Percentiles rank a stretch among this genome's conserved stretches.
These are phyloP conservation scores for Thalassiosira mediterranea DNA, from an alignment of 352 stramenopile genomes.

Conservation along the genomic window DNA sequence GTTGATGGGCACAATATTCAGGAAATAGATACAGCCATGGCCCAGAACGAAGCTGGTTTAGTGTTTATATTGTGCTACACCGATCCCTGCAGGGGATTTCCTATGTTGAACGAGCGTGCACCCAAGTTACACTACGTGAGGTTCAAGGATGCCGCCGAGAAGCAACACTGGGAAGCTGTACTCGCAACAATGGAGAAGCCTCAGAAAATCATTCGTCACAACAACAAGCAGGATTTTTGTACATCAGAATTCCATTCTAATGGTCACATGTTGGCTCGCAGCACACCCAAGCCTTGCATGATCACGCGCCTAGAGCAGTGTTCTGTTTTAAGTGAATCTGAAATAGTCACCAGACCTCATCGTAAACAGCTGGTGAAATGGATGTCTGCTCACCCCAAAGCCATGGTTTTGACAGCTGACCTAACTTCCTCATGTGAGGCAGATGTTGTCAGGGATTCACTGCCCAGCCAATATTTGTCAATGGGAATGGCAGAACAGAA, in stretches of 20 bases:
- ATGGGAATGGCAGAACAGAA: conserved; percentile 43
- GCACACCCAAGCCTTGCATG: not conserved
- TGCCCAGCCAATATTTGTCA: conserved; percentile 32
- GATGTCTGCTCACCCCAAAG: conserved; percentile 19
- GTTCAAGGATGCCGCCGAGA: conserved; percentile 26
- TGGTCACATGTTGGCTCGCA: not conserved
- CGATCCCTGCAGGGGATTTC: conserved; percentile 25
- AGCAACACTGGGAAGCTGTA: conserved; percentile 21
- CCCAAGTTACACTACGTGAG: conserved; percentile 38
- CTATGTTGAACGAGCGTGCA: conserved; percentile 11
- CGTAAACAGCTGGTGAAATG: conserved; percentile 19
- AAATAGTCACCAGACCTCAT: conserved; percentile 25
- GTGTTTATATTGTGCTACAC: conserved; percentile 34
- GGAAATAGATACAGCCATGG: conserved; percentile 22
- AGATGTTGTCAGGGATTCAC: conserved; percentile 24
- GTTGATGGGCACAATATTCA: conserved; percentile 40
- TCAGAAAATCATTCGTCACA: not conserved
- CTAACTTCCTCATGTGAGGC: conserved; percentile 42
- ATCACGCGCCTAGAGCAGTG: not conserved
- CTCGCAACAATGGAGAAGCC: conserved; percentile 15
- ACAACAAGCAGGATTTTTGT: not conserved
- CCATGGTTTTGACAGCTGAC: conserved; percentile 34
- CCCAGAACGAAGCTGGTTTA: not conserved
- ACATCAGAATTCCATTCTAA: not conserved
- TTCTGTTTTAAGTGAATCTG: not conserved